Evolutionary conservation across 306 rosid species (phyloP), one percentile per base, ranked within the genome.

Genomic region (Vigna nakashimae): DNA sequence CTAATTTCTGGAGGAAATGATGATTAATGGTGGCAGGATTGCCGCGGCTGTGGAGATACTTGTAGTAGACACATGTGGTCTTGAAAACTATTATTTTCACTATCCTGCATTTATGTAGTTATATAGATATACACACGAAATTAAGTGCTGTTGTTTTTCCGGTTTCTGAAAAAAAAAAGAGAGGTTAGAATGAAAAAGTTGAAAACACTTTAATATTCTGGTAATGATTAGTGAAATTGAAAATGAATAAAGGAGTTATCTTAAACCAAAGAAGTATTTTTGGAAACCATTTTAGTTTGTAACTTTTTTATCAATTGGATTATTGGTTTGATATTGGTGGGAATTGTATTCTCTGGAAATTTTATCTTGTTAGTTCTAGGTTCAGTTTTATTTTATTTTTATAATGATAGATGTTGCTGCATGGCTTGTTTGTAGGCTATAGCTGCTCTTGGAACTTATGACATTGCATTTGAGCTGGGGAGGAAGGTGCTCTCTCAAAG

Each of bases 361-460:
- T 22, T 68, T 43, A 42, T 42, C 34, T 62, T 14, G 40, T 63
- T n/a, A 48, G 72, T 71, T 76, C 18, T 50, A 60, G 74, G 65
- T 56, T 48, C 16, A 7, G 66, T 77, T 66, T 43, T 51, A 36
- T 59, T 60, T 14, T 28, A 7, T 8, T n/a, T 65, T 40, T 53
- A 8, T 34, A 60, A 60, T 36, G 8, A 66, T 50, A 62, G 58
- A 45, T 78, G 46, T 59, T 79, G 68, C 45, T 70, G 60, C 38
- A 58, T 77, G 80, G 62, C n/a, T 63, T 82, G 71, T 20, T 55
- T 79, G 82, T 87, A 92, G 99, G 98, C 89, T 73, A 82, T 92
- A 40, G 97, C 99, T 78, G 84, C 98, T 46, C 82, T 95, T 38
- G 99, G 99, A 79, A 95, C 99, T 80, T 95, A 95, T 86, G 99